Evolutionary conservation across 768 basidiomycete genomes (phyloP).

Genomic region (Trametes elegans): DNA sequence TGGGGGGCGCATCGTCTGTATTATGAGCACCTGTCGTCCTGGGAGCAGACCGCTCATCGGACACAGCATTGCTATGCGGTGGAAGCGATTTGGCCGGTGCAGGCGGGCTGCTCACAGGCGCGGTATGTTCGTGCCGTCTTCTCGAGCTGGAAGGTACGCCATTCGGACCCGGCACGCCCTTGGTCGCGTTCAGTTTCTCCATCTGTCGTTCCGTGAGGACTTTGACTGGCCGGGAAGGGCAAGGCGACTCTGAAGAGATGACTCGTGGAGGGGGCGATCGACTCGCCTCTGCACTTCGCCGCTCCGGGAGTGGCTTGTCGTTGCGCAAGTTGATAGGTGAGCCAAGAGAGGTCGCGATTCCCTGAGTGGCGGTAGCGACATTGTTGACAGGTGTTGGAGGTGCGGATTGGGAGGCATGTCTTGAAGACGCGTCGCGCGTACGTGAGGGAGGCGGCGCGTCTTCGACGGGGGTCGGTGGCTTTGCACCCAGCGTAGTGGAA

Average conservation of each 20-base stretch:
- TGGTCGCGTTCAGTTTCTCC: slow-evolving; percentile 24
- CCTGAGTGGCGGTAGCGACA: neutral
- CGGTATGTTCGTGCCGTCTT: slow-evolving; percentile 7
- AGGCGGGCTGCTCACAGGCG: neutral
- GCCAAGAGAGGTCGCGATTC: slow-evolving; percentile 3
- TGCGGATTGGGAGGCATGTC: neutral
- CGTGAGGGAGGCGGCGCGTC: slow-evolving; percentile 8
- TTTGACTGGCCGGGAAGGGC: slow-evolving; percentile 21
- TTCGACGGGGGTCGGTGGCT: slow-evolving; percentile 20
- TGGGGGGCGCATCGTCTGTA: neutral
- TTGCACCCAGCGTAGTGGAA: slow-evolving; percentile 9
- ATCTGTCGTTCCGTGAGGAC: slow-evolving; percentile 28
- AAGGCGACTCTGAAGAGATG: slow-evolving; percentile 16
- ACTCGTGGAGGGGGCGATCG: slow-evolving; percentile 5
- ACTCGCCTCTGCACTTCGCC: neutral
- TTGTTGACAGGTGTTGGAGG: neutral
- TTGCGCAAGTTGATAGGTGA: slow-evolving; percentile 18
- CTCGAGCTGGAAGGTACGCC: neutral
- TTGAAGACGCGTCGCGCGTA: neutral
- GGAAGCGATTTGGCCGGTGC: neutral
- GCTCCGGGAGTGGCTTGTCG: slow-evolving; percentile 2
- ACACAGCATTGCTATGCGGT: neutral
- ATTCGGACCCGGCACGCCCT: neutral
- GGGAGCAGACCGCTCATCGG: neutral
- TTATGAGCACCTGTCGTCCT: neutral